These are phyloP conservation scores for Vanderwaltozyma verrucispora DNA, from an alignment of 805 yeast species.

Conservation along the genomic window DNA sequence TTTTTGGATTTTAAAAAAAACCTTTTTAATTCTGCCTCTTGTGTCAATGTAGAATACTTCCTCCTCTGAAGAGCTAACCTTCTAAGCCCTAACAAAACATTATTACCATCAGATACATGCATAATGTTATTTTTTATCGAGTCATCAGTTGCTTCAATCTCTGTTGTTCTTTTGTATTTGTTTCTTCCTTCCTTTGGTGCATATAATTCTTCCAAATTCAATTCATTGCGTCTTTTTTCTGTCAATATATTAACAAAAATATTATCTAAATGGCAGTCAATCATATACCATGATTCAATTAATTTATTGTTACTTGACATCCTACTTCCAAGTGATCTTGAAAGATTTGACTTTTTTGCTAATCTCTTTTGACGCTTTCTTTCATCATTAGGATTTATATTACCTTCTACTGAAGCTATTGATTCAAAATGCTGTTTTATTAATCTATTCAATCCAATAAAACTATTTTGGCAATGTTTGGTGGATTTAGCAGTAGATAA, in stretches of 20 bases:
- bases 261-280: constrained; percentile 55
- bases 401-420: constrained; percentile 59
- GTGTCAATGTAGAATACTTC: constrained; percentile 14
- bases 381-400: constrained; percentile 46
- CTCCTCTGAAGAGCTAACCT: constrained; percentile 22
- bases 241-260: constrained; percentile 68
- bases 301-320: constrained; percentile 34
- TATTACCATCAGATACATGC: constrained; percentile 10
- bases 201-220: constrained; percentile 69
- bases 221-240: constrained; percentile 49
- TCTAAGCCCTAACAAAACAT: constrained; percentile 22
- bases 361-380: constrained; percentile 42
- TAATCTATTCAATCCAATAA: constrained; percentile 43
- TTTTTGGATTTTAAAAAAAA: no score
- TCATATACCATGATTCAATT: constrained; percentile 70
- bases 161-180: constrained; percentile 5
- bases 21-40: no score
- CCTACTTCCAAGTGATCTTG: constrained; percentile 40
- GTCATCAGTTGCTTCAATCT: no score
- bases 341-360: constrained; percentile 42
- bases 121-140: no score
- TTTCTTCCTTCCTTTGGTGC: constrained; percentile 33
- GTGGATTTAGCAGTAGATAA: constrained; percentile 68
- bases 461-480: constrained; percentile 65
- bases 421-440: constrained; percentile 42